Evolutionary conservation across 768 basidiomycete genomes (phyloP), one percentile per base, ranked within the genome.

Genomic region (Imleria badia): DNA sequence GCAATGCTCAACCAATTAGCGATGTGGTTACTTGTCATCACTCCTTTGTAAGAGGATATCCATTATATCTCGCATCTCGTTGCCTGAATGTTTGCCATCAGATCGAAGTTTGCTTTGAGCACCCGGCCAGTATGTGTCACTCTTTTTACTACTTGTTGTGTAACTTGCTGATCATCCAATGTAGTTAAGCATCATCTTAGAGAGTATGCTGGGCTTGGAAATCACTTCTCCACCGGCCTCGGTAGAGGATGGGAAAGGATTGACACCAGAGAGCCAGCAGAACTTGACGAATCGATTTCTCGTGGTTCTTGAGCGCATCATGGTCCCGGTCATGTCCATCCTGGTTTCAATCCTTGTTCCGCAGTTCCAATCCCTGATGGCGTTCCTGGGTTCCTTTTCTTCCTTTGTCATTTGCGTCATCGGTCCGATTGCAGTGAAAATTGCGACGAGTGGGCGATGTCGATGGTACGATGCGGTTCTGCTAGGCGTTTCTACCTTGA

Each of bases 341-440:
- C 67, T 71, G 31, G 82, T 87, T 23, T 92, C 94, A 19, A 86
- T 93, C 53, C 66, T 81, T 48, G 69, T 94, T 20, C 93, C 93
- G 6, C 81, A 89, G 50, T 95, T 95, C 71, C 84, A 86, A 58
- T 78, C 84, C 6, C 75, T 87, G 70, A 93, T 94, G 89, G 90
- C 92, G 1, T 90, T 97, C 69, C 75, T 98, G 48, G 95, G 95
- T 3, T 86, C 91, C n/a, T 92, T 93, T 69, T 85, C 87, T 34
- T 89, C 92, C 0, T 85, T 85, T 59, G 73, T 85, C 63, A 78
- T 92, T 22, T 89, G 88, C 57, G 80, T 90, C 22, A 84, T 91
- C 55, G 83, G 87, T 11, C 94, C 93, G 6, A 75, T 95, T 36
- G 75, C 81, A 23, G 88, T 87, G 6, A 89, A 89, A 66, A 73